phyloP scores from a whole-genome alignment of 2,329 filamentous ascomycete genomes.

The Neonectria faginata region DNA sequence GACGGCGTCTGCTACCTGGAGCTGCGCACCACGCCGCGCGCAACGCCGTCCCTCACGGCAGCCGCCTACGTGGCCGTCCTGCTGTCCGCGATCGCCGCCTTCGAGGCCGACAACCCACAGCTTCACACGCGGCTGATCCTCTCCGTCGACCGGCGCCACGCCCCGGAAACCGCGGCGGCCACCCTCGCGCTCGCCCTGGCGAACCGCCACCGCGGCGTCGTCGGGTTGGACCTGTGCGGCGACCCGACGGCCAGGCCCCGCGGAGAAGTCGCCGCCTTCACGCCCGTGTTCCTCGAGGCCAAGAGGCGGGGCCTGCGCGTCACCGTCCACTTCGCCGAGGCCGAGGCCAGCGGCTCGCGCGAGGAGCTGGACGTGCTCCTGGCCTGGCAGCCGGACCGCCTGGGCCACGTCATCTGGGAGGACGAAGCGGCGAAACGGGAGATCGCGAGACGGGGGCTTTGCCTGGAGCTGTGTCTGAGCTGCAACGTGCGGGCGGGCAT shows the following conservation, averaged over 20 bases:
- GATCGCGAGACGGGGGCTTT: constrained; percentile 65
- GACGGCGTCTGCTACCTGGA: constrained; percentile 85
- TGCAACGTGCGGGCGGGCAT: constrained; percentile 85
- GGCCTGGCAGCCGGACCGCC: constrained; percentile 72
- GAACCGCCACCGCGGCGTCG: constrained; percentile 67
- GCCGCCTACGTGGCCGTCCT: constrained; percentile 74
- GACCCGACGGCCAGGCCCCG: constrained; percentile 67
- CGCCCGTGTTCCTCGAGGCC: constrained; percentile 68
- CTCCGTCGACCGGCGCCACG: constrained; percentile 77
- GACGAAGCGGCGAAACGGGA: constrained; percentile 68
- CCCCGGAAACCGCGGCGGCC: constrained; percentile 68
- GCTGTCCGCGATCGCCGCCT: constrained; percentile 70
- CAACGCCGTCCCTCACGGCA: constrained; percentile 68
- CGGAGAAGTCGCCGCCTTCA: constrained; percentile 71
- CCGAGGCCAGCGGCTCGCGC: constrained; percentile 64
- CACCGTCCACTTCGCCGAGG: constrained; percentile 85
- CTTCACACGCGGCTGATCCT: constrained; percentile 77
- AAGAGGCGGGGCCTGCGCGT: constrained; percentile 67
- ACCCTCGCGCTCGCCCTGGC: constrained; percentile 72
- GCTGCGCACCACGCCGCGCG: constrained; percentile 81
- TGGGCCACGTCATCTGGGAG: constrained; percentile 85
- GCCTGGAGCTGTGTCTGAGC: constrained; percentile 81
- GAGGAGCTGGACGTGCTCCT: constrained; percentile 74
- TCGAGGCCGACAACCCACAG: constrained; percentile 53
- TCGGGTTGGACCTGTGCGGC: constrained; percentile 83